A percentile compares a stretch with the other conserved stretches of the same genome.
These are phyloP conservation scores for Suillus spraguei DNA, from an alignment of 768 basidiomycete species.

Conservation along the genomic window DNA sequence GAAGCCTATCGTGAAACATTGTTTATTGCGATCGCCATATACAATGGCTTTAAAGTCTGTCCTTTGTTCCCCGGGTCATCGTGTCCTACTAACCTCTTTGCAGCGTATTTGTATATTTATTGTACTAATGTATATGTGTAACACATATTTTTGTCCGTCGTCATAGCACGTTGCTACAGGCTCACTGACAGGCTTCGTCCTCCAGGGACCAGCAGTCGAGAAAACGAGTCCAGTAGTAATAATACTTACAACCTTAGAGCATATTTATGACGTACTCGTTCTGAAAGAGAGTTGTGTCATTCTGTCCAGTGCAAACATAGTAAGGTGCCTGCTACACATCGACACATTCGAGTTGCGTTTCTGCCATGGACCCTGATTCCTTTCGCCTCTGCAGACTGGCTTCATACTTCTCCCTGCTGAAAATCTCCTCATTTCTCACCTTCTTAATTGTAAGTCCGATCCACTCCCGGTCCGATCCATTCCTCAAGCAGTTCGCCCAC, in stretches of 20 bases:
- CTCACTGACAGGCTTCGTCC: not conserved
- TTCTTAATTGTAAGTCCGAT: slow-evolving; percentile 50
- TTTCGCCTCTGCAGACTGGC: slow-evolving; percentile 45
- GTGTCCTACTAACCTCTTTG: not conserved
- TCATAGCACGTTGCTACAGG: not conserved
- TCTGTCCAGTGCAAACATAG: not conserved
- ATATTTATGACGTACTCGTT: not conserved
- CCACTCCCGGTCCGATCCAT: slow-evolving; percentile 59
- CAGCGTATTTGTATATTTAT: slow-evolving; percentile 10
- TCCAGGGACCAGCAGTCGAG: not conserved
- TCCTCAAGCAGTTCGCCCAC: slow-evolving; percentile 76
- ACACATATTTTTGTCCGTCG: slow-evolving; percentile 2
- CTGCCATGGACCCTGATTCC: slow-evolving; percentile 37
- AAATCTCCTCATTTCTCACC: slow-evolving; percentile 50
- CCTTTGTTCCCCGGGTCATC: slow-evolving; percentile 4
- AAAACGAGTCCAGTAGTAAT: not conserved
- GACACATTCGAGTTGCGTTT: slow-evolving; percentile 5
- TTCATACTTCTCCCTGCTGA: slow-evolving; percentile 62
- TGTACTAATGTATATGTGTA: slow-evolving; percentile 1
- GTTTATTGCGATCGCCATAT: not conserved
- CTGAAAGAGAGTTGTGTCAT: not conserved
- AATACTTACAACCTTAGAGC: not conserved
- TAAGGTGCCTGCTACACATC: not conserved
- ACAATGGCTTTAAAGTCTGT: not conserved
- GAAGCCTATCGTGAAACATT: slow-evolving; percentile 32